Base-by-base conservation (phyloP, 1,284 basidiomycete species). In the Apiotrichum montevideense region DNA sequence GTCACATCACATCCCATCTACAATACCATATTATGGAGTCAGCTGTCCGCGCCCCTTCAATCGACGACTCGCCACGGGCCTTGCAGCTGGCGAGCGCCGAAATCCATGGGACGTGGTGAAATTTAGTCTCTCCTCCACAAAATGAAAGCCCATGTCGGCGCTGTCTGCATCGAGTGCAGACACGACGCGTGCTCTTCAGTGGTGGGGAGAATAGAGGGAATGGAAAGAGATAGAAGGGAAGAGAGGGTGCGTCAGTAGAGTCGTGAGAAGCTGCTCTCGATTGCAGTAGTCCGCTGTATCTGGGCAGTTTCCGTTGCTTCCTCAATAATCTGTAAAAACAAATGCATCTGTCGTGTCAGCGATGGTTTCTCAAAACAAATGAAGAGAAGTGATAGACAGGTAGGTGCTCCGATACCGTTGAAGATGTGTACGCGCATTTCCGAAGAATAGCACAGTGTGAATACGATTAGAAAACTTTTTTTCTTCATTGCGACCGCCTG, bases 401-500 rank as follows among this genome's bases (percentile, higher is more conserved):
- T 64, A 41, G 35, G 37, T 34, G 49, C 33, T 75, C 73, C 64
- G 73, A 74, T 75, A 75, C 73, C 73, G 73, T 75, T 75, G 73
- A 67, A 69, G 65, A 21, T 70, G 59, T 61, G 54, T 71, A 58
- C 62, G 69, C 68, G 66, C 69, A 69, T 67, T 66, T 66, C 68
- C 64, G 58, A 62, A 68, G 68, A 67, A 61, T 72, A 51, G 62
- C 71, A 72, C 69, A 75, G 73, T 75, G 73, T 75, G 73, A 75
- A 75, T 75, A 75, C 69, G 73, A 75, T 75, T 75, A 75, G 70
- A 62, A 66, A 64, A 21, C 57, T 71, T 55, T 65, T 72, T 72
- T 62, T 73, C 72, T 63, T 73, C 72, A 72, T 68, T 47, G 50
- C 32, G 44, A 41, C 40, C 35, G 45, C 50, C 32, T 6, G 47